Percentiles rank a stretch among this genome's conserved stretches.
These are phyloP conservation scores for Pichia sp. DNA, from an alignment of 1,139 yeast genomes.

Conservation along the genomic window DNA sequence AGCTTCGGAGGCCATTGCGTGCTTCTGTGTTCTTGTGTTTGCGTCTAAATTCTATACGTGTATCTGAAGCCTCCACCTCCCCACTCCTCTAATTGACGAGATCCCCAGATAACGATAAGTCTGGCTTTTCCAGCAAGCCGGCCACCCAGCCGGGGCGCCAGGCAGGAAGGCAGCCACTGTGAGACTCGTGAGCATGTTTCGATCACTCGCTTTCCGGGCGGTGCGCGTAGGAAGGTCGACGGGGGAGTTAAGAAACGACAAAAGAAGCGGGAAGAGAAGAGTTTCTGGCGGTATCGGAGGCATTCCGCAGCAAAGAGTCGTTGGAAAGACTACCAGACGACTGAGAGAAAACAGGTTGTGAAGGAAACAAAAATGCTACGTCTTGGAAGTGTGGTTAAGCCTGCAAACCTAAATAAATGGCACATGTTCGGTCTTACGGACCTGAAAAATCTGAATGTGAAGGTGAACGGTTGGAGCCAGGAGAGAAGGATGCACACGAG, in stretches of 20 bases:
- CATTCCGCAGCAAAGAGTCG: background rate
- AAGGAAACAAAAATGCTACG: background rate
- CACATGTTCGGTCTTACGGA: background rate
- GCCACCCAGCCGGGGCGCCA: background rate
- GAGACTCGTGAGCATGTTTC: background rate
- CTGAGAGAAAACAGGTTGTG: background rate
- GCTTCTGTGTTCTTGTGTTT: background rate
- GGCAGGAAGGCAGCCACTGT: background rate
- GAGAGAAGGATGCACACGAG: constrained; percentile 15
- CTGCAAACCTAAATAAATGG: background rate
- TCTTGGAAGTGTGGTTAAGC: background rate
- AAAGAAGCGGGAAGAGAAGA: background rate
- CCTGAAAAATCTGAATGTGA: background rate
- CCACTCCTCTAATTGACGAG: background rate
- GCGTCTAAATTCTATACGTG: background rate
- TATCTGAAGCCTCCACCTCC: background rate
- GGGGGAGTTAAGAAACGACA: background rate
- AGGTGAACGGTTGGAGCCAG: too few relatives aligned
- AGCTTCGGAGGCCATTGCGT: constrained; percentile 22
- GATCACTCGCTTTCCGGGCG: background rate
- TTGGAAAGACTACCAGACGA: background rate
- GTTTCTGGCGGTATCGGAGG: background rate
- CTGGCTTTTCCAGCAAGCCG: too few relatives aligned
- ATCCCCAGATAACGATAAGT: background rate
- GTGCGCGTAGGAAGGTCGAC: background rate